phyloP scores from a whole-genome alignment of 2,329 filamentous ascomycete genomes.

The Scleromitrula shiraiana region DNA sequence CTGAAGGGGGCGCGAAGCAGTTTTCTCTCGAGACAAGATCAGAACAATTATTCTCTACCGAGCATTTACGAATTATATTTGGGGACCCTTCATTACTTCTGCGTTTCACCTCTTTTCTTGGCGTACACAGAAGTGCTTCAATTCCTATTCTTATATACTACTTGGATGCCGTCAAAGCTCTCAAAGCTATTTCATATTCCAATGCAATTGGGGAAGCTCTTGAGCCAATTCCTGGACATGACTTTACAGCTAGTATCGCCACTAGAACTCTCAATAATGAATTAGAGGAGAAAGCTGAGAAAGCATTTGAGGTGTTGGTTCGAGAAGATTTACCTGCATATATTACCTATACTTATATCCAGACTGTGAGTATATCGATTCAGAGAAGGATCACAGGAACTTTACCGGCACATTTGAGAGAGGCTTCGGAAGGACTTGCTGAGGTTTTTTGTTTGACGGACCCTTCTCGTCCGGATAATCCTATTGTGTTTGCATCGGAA shows the following conservation, averaged over 20 bases:
- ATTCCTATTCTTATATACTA: constrained; percentile 63
- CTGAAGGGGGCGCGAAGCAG: constrained; percentile 28
- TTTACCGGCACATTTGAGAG: constrained; percentile 52
- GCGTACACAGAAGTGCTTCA: constrained; percentile 49
- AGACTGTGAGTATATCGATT: constrained; percentile 62
- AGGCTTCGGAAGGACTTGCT: constrained; percentile 66
- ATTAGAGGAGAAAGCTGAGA: constrained; percentile 54
- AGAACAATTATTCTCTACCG: constrained; percentile 55
- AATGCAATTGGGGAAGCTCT: constrained; percentile 59
- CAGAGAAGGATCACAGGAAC: constrained; percentile 60
- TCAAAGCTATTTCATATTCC: constrained; percentile 62
- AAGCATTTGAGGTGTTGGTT: constrained; percentile 56
- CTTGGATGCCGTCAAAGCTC: constrained; percentile 61
- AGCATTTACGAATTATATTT: constrained; percentile 60
- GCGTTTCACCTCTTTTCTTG: constrained; percentile 61
- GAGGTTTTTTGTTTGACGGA: constrained; percentile 74
- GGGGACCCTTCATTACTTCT: constrained; percentile 53
- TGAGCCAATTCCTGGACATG: constrained; percentile 44
- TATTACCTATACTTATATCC: constrained; percentile 60
- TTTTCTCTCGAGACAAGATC: constrained; percentile 57
- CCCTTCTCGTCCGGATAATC: constrained; percentile 64
- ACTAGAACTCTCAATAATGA: constrained; percentile 47
- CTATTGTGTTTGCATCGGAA: constrained; percentile 70
- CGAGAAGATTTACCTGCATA: constrained; percentile 65
- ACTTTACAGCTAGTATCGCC: constrained; percentile 45